These are phyloP conservation scores for Saccharomyces hybrid DNA, from an alignment of 1,139 yeast genomes.

Conservation along the genomic window DNA sequence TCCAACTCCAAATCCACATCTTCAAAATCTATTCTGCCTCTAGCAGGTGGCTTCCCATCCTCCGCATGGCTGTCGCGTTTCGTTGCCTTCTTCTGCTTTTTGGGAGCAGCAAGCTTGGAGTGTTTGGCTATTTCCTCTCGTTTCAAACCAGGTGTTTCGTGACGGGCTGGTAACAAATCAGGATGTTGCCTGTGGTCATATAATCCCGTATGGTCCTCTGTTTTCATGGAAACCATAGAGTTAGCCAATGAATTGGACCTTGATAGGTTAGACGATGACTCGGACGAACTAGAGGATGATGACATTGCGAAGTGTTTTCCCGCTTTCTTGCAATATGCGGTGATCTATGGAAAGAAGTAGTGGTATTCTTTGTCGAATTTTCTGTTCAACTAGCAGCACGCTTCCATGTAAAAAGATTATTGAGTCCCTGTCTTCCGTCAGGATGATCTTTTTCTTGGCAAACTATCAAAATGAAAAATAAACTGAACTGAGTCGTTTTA, in stretches of 20 bases:
- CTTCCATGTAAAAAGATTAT: not conserved
- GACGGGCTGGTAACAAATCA: constrained; percentile 23
- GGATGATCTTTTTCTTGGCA: not conserved
- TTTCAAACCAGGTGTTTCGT: not conserved
- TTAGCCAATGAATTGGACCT: constrained; percentile 21
- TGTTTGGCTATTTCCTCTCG: constrained; percentile 17
- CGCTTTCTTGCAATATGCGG: not conserved
- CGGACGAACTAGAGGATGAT: constrained; percentile 1
- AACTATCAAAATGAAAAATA: not conserved
- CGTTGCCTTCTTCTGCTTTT: not conserved
- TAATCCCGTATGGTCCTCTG: constrained; percentile 39
- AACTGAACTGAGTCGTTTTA: not conserved
- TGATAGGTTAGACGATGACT: constrained; percentile 12
- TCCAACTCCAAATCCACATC: constrained; percentile 15
- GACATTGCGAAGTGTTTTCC: not conserved
- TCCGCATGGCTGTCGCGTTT: not conserved
- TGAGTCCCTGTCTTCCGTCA: not conserved
- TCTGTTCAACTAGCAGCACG: not conserved
- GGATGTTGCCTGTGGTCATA: constrained; percentile 53
- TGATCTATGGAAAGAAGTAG: not conserved
- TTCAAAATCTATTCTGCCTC: not conserved
- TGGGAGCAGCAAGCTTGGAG: not conserved
- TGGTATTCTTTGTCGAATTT: not conserved
- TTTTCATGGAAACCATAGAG: constrained; percentile 32
- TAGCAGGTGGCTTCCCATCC: not conserved